These are phyloP conservation scores for Schizochytrium sp. DNA, from an alignment of 108 stramenopile species.

Conservation along the genomic window DNA sequence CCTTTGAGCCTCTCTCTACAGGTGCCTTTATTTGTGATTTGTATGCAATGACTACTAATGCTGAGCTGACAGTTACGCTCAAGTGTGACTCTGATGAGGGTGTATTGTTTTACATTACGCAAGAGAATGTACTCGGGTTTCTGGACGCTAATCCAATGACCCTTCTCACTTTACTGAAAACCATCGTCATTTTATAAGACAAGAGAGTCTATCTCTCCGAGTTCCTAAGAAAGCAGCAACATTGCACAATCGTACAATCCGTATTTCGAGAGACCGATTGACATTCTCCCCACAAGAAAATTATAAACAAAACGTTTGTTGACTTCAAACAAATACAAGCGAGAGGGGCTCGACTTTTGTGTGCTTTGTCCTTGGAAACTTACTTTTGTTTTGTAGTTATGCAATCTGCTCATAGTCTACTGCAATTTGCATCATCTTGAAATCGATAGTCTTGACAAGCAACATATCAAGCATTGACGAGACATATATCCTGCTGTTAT, in stretches of 20 bases:
- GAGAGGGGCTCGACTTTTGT: too few species aligned
- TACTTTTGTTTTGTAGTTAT: too few species aligned
- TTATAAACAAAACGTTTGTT: too few species aligned
- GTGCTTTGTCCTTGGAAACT: too few species aligned
- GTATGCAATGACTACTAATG: constrained; percentile 44
- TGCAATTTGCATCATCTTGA: too few species aligned
- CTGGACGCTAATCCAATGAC: constrained; percentile 56
- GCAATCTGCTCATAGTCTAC: too few species aligned
- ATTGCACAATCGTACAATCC: background rate
- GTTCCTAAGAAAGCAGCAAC: background rate
- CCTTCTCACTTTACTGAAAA: background rate
- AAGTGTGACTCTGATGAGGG: constrained; percentile 50
- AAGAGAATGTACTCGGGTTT: constrained; percentile 47
- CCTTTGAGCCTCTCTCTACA: constrained; percentile 14
- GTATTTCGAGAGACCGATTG: background rate
- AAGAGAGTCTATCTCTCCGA: background rate
- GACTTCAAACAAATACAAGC: too few species aligned
- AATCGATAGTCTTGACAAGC: too few species aligned
- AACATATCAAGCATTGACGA: too few species aligned
- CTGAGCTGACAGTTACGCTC: constrained; percentile 50
- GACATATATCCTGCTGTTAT: too few species aligned
- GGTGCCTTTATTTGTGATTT: constrained; percentile 32
- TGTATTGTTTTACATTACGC: constrained; percentile 49
- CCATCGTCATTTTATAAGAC: constrained; percentile 35
- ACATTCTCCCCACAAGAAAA: too few species aligned